Evolutionary conservation across 805 yeast species (phyloP), one percentile per base, ranked within the genome.

Genomic region (Candida golubevii): DNA sequence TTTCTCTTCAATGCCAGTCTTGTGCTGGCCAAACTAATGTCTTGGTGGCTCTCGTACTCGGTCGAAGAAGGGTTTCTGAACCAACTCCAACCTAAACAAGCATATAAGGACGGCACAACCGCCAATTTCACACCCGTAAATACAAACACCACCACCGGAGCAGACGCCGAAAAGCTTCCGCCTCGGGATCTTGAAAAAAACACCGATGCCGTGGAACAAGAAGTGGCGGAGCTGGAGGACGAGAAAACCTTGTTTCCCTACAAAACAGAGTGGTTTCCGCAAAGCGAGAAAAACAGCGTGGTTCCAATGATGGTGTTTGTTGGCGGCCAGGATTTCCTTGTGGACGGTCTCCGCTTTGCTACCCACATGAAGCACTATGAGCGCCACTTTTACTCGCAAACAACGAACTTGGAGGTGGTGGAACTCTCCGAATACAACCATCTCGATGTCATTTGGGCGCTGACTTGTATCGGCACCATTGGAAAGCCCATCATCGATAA

Each of bases 361-460:
- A 66, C 80, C 14, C 90, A 91, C 56, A 73, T 91, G 64, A 62
- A 69, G 13, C 64, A 71, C 33, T 70, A 72, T 47, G 98, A 91
- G 63, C 69, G 72, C 1, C 50, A 55, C 1, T 49, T 51, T n/a
- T 76, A 66, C 49, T 48, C 47, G 29, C 61, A 56, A 34, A 70
- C 69, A 49, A 60, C 49, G 30, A 56, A 69, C 61, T 49, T 76
- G 61, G 50, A 61, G 11, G 63, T 66, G 15, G 56, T 69, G 15
- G 74, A 74, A 39, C 48, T 91, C 6, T 76, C 78, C 0, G 75
- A 72, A 8, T 91, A 91, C 61, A 80, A 89, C 13, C 99, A 91
- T 63, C 66, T 91, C 41, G 99, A 91, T 63, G 96, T 89, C 0
- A 69, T 90, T 11, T 91, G 99, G 99, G 91, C 97, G 0, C 80